Evolutionary conservation across 148 eudicot species (phyloP).

Genomic region (Talinum fruticosum): DNA sequence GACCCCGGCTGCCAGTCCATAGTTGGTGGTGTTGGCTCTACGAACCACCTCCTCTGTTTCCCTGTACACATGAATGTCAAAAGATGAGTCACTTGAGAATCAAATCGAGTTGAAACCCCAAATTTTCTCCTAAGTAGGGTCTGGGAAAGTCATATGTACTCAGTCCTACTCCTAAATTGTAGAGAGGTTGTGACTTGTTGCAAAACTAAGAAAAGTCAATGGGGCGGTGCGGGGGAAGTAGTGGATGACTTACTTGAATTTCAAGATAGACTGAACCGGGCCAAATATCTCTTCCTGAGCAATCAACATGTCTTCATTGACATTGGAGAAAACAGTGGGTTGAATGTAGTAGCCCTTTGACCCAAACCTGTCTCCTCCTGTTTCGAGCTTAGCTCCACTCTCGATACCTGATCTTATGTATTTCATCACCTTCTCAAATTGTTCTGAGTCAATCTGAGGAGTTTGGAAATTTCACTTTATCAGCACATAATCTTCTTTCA

Average conservation of each 20-base stretch:
- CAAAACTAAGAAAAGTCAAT: too few relatives aligned
- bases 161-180: too few relatives aligned
- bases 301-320: conserved; percentile 58
- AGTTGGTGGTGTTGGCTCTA: conserved; percentile 45
- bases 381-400: conserved; percentile 55
- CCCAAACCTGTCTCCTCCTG: conserved; percentile 50
- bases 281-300: conserved; percentile 70
- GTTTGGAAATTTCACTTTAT: background rate
- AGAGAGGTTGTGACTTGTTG: too few relatives aligned
- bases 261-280: conserved; percentile 60
- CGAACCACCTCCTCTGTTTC: conserved; percentile 46
- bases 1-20: conserved; percentile 67
- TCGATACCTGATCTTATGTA: conserved; percentile 51
- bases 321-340: conserved; percentile 67
- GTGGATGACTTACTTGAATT: conserved; percentile 48
- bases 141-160: too few relatives aligned
- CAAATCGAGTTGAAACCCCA: too few relatives aligned
- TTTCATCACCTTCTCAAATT: conserved; percentile 51
- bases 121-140: background rate
- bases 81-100: background rate
- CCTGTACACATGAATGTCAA: conserved; percentile 15
- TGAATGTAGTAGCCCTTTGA: conserved; percentile 56
- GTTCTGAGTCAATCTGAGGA: conserved; percentile 50
- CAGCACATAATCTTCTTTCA: background rate
- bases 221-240: too few relatives aligned